A percentile compares a stretch with the other conserved stretches of the same genome.
Evolutionary conservation across 2,329 filamentous ascomycete genomes (phyloP).

Genomic region (Colletotrichum sp.): DNA sequence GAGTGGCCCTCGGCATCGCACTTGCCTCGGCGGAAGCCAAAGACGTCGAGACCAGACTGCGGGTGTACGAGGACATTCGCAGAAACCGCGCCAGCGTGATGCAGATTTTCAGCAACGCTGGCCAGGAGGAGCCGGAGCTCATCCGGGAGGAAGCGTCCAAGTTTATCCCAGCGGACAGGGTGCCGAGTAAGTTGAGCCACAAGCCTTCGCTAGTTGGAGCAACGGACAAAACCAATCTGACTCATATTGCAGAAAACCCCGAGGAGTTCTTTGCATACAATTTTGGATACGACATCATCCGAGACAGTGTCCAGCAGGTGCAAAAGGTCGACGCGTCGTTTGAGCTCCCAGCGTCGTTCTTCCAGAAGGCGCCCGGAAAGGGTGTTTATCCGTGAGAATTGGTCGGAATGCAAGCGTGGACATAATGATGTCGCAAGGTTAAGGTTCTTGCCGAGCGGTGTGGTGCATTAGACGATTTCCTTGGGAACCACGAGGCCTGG

Average conservation of each 20-base stretch:
- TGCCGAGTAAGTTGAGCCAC: conserved; percentile 30
- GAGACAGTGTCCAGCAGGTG: conserved; percentile 21
- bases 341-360: conserved; percentile 24
- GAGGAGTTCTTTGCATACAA: conserved; percentile 22
- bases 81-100: conserved; percentile 37
- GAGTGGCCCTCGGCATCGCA: conserved; percentile 32
- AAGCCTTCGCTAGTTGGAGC: not conserved
- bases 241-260: conserved; percentile 1
- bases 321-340: conserved; percentile 21
- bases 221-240: not conserved
- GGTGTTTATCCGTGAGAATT: not conserved
- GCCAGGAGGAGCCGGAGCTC: conserved; percentile 34
- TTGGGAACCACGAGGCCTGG: not conserved
- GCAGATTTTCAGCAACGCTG: conserved; percentile 43
- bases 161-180: conserved; percentile 30
- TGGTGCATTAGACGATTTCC: not conserved
- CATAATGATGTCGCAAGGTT: not conserved
- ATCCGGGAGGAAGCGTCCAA: conserved; percentile 33
- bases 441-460: not conserved
- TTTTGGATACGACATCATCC: conserved; percentile 27
- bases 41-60: conserved; percentile 27
- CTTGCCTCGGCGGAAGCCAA: conserved; percentile 26
- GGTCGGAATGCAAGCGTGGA: not conserved
- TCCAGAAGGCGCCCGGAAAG: conserved; percentile 14
- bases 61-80: conserved; percentile 28